phyloP scores from a whole-genome alignment of 2,329 filamentous ascomycete genomes.

The Cyphellophora europaea region DNA sequence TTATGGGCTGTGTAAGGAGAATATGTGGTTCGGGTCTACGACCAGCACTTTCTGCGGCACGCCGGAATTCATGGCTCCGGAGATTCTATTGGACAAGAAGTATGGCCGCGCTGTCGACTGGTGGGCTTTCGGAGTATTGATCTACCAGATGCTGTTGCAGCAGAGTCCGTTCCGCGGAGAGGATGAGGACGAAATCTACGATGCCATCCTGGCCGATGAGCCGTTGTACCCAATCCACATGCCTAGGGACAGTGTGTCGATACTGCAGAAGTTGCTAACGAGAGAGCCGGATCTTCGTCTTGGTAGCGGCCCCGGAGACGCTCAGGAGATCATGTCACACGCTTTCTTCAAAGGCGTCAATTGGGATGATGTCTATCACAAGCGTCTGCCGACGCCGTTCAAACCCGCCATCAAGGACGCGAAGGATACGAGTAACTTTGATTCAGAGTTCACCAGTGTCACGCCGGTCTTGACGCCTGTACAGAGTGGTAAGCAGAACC shows the following conservation, averaged over 20 bases:
- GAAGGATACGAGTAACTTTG: conserved; percentile 99
- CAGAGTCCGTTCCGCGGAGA: conserved; percentile 98
- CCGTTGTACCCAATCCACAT: conserved; percentile 97
- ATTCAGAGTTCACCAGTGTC: conserved; percentile 96
- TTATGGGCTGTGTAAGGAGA: conserved; percentile 98
- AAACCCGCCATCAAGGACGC: conserved; percentile 79
- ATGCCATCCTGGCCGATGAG: conserved; percentile 94
- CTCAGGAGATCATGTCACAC: conserved; percentile 97
- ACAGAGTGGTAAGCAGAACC: conserved; percentile 80
- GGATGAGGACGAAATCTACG: conserved; percentile 98
- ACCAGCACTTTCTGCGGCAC: conserved; percentile 98
- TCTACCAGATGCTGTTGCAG: conserved; percentile 98
- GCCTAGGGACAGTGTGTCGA: conserved; percentile 94
- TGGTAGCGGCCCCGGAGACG: conserved; percentile 90
- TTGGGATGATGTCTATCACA: conserved; percentile 98
- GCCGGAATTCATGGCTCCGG: conserved; percentile 98
- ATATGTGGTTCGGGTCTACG: conserved; percentile 98
- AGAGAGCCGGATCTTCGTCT: conserved; percentile 88
- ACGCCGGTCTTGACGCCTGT: conserved; percentile 95
- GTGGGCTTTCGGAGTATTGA: conserved; percentile 98
- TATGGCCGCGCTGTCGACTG: conserved; percentile 96
- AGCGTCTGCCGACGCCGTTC: conserved; percentile 82
- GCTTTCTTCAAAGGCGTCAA: conserved; percentile 97
- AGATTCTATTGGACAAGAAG: conserved; percentile 97
- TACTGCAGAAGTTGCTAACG: conserved; percentile 92